Percentiles rank a stretch among this genome's conserved stretches.
phyloP scores from a whole-genome alignment of 1,139 yeast species.

The Hemisphaericaspora xylofermentans region DNA sequence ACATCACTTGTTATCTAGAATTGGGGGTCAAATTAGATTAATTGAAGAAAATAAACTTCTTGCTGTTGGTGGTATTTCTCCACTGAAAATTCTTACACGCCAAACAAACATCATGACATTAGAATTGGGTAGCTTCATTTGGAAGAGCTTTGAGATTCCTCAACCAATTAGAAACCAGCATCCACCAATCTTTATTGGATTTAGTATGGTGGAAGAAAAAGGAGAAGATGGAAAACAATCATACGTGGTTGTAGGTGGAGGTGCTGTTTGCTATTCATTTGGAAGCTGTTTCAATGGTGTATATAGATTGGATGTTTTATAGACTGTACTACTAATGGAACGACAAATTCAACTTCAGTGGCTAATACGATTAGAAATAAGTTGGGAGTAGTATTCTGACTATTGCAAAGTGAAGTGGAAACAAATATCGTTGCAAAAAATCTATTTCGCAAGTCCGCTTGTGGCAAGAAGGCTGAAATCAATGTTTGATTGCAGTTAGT shows the following conservation, averaged over 20 bases:
- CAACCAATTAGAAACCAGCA: conserved; percentile 32
- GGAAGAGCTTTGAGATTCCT: conserved; percentile 29
- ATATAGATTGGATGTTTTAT: conserved; percentile 12
- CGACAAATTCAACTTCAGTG: too few species aligned
- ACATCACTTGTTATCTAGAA: conserved; percentile 29
- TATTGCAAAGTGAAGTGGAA: too few species aligned
- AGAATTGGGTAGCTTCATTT: conserved; percentile 18
- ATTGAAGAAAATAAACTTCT: conserved; percentile 30
- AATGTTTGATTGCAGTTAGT: too few species aligned
- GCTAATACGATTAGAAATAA: too few species aligned
- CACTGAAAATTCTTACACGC: conserved; percentile 35
- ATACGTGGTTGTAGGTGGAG: conserved; percentile 58
- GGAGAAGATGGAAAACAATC: conserved; percentile 7
- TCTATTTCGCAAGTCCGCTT: too few species aligned
- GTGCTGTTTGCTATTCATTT: conserved; percentile 82
- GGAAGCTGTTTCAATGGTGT: conserved; percentile 63
- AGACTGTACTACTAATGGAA: too few species aligned
- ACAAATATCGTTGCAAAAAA: neutral
- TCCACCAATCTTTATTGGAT: conserved; percentile 63
- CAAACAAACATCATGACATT: conserved; percentile 17
- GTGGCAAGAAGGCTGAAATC: too few species aligned
- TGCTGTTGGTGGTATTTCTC: conserved; percentile 63
- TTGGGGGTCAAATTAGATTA: conserved; percentile 43
- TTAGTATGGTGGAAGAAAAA: conserved; percentile 34
- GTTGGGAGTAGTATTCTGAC: too few species aligned